A percentile compares a stretch with the other conserved stretches of the same genome.
These are phyloP conservation scores for Melaleuca quinquenervia DNA, from an alignment of 345 rosid genomes.

Conservation along the genomic window DNA sequence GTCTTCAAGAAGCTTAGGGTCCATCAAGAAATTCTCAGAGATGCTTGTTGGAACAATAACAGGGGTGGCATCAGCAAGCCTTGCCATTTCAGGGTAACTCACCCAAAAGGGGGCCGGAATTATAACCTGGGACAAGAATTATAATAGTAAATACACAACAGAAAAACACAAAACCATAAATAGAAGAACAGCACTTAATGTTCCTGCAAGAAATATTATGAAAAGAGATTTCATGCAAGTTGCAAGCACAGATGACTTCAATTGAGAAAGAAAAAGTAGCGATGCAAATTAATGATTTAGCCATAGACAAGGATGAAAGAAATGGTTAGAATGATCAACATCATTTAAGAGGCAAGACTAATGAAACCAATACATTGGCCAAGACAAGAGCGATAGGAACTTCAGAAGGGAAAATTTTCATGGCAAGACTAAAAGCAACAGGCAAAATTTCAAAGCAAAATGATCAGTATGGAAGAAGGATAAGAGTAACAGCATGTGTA, in stretches of 20 bases:
- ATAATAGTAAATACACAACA: not conserved
- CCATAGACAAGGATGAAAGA: not conserved
- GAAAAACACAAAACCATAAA: not conserved
- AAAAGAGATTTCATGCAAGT: not conserved
- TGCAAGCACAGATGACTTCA: not conserved
- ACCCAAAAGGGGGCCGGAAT: slow-evolving; percentile 98
- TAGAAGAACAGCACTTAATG: not conserved
- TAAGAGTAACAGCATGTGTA: not conserved
- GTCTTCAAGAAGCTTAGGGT: slow-evolving; percentile 74
- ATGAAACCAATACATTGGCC: not conserved
- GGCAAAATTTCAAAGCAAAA: not conserved
- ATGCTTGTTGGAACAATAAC: slow-evolving; percentile 78
- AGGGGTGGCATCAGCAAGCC: slow-evolving; percentile 92
- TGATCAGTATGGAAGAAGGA: not conserved
- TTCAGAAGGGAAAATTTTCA: not conserved
- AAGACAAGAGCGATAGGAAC: not conserved
- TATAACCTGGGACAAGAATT: slow-evolving; percentile 44
- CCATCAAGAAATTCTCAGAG: slow-evolving; percentile 74
- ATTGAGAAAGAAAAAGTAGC: not conserved
- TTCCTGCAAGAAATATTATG: not conserved
- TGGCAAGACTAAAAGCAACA: not conserved
- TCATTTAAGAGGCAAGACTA: not conserved
- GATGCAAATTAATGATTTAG: not conserved
- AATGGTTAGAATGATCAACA: not conserved
- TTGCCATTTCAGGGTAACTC: slow-evolving; percentile 95